Evolutionary conservation across 768 basidiomycete genomes (phyloP).

Genomic region (Russula emetica): DNA sequence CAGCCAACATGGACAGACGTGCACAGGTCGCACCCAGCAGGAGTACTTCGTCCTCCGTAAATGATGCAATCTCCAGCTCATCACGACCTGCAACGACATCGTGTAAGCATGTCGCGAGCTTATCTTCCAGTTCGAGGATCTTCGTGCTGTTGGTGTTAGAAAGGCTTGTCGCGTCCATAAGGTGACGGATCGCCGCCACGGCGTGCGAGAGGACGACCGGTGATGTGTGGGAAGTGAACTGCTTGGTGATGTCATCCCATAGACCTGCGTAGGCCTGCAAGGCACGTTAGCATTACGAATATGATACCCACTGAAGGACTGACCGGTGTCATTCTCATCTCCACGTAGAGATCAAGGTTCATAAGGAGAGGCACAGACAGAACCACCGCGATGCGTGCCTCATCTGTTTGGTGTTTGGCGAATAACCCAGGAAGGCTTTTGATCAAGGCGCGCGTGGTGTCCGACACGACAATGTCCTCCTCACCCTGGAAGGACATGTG

Average conservation of each 20-base stretch:
- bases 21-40: conserved; percentile 65
- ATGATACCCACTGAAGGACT: conserved; percentile 32
- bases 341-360: conserved; percentile 87
- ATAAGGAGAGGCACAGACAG: conserved; percentile 77
- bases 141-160: conserved; percentile 83
- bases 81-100: conserved; percentile 75
- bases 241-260: conserved; percentile 93
- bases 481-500: conserved; percentile 47
- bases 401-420: conserved; percentile 90
- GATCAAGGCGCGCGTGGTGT: conserved; percentile 82
- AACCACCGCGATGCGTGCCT: conserved; percentile 73
- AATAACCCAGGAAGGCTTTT: conserved; percentile 83
- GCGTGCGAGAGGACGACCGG: conserved; percentile 70
- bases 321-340: conserved; percentile 88
- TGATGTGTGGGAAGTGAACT: conserved; percentile 85
- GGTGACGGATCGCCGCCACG: conserved; percentile 62
- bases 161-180: conserved; percentile 70
- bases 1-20: conserved; percentile 63
- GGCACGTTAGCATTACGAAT: neutral
- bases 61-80: conserved; percentile 77
- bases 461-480: conserved; percentile 63
- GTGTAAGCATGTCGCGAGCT: conserved; percentile 70
- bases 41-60: conserved; percentile 81
- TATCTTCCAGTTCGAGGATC: conserved; percentile 85
- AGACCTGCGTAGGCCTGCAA: conserved; percentile 76